Conservation (phyloP, 2,329 filamentous ascomycete species). For the Epichloe scottii region DNA sequence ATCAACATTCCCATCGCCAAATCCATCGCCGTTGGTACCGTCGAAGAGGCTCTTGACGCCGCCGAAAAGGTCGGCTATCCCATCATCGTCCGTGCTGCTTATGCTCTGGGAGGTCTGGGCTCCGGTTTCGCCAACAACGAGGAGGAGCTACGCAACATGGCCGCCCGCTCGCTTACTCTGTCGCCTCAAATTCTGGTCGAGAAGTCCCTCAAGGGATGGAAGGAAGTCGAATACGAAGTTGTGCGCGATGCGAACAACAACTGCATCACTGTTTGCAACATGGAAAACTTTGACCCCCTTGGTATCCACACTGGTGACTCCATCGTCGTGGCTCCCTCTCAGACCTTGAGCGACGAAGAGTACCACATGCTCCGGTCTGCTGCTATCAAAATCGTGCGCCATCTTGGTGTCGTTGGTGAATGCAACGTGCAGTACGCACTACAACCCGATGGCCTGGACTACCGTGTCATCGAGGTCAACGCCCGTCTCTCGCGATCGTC, state of each 20-base stretch:
- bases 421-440: conserved; percentile 98
- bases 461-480: conserved; percentile 98
- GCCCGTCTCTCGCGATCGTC: conserved; percentile 96
- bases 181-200: conserved; percentile 95
- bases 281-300: conserved; percentile 82
- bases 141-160: conserved; percentile 88
- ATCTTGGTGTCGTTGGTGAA: conserved; percentile 93
- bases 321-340: conserved; percentile 92
- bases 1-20: conserved; percentile 96
- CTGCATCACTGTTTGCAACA: conserved; percentile 92
- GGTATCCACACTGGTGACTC: conserved; percentile 98
- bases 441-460: conserved; percentile 92
- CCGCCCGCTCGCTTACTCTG: conserved; percentile 81
- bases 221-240: conserved; percentile 97
- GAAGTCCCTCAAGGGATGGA: conserved; percentile 98
- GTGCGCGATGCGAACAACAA: conserved; percentile 96
- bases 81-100: conserved; percentile 94
- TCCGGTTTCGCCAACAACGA: conserved; percentile 92
- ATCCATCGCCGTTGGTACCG: conserved; percentile 80
- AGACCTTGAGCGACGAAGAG: conserved; percentile 95
- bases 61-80: conserved; percentile 84
- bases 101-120: conserved; percentile 88
- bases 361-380: conserved; percentile 98
- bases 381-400: conserved; percentile 95
- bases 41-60: conserved; percentile 85